A percentile compares a stretch with the other conserved stretches of the same genome.
phyloP scores from a whole-genome alignment of 495 filamentous ascomycete species.

The Venustampulla echinocandica region DNA sequence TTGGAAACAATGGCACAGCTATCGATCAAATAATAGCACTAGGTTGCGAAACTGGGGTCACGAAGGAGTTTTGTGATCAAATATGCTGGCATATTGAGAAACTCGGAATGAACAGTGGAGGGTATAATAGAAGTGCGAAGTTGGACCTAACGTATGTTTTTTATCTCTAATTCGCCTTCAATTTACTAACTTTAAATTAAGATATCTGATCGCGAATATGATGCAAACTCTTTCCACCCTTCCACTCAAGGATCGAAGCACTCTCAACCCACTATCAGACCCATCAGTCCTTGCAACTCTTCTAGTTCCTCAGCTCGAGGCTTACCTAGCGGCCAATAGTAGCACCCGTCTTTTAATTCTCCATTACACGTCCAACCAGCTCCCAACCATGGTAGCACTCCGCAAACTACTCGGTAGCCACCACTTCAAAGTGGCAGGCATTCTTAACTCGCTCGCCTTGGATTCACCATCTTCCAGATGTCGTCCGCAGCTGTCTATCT shows the following conservation, averaged over 20 bases:
- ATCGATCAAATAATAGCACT: constrained; percentile 26
- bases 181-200: constrained; percentile 5
- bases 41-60: constrained; percentile 24
- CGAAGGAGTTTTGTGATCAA: constrained; percentile 17
- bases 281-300: constrained; percentile 19
- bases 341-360: constrained; percentile 20
- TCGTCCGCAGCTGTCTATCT: constrained; percentile 7
- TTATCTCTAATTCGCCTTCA: neutral
- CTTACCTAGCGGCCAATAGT: constrained; percentile 19
- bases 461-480: constrained; percentile 15
- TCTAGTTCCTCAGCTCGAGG: constrained; percentile 24
- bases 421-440: constrained; percentile 22
- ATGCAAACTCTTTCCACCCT: constrained; percentile 16
- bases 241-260: neutral
- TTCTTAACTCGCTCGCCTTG: constrained; percentile 19
- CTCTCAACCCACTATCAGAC: constrained; percentile 16
- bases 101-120: constrained; percentile 22
- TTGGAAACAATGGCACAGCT: constrained; percentile 14
- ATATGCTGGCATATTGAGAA: constrained; percentile 22
- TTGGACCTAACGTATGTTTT: constrained; percentile 19
- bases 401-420: constrained; percentile 18
- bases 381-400: constrained; percentile 16
- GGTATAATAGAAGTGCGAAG: constrained; percentile 19
- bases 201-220: constrained; percentile 22
- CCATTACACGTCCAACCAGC: constrained; percentile 13